These are phyloP conservation scores for Backusella australiensis DNA, from an alignment of 192 early-diverging fungal species.

Conservation along the genomic window DNA sequence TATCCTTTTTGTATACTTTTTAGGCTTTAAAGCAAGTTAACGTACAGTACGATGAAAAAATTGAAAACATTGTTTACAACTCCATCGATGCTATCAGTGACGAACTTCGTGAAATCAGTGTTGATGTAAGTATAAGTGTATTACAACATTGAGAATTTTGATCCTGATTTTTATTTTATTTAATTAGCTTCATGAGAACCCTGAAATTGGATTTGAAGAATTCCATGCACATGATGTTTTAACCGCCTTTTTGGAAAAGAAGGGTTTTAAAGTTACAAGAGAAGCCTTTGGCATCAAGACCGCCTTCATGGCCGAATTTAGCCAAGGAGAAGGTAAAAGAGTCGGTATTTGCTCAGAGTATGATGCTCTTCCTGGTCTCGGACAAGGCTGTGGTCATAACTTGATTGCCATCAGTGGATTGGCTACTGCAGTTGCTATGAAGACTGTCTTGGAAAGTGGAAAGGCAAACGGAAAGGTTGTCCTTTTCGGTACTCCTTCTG, in stretches of 20 bases:
- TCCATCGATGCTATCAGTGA: constrained; percentile 15
- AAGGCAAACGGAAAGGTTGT: constrained; percentile 53
- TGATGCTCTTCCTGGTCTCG: constrained; percentile 63
- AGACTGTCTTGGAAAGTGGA: constrained; percentile 39
- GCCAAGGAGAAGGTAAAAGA: constrained; percentile 39
- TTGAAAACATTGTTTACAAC: constrained; percentile 16
- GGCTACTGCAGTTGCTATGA: constrained; percentile 54
- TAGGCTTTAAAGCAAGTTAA: constrained; percentile 25
- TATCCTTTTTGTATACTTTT: not conserved
- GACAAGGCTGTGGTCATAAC: constrained; percentile 68
- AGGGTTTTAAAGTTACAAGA: constrained; percentile 63
- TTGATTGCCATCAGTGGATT: constrained; percentile 69
- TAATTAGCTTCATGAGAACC: constrained; percentile 52
- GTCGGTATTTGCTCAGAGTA: constrained; percentile 58
- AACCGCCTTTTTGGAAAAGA: constrained; percentile 57
- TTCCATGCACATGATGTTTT: constrained; percentile 61
- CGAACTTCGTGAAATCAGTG: constrained; percentile 32
- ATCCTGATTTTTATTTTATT: not conserved
- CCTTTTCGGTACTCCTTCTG: constrained; percentile 77
- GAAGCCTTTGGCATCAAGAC: constrained; percentile 66
- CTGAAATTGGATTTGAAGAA: constrained; percentile 59
- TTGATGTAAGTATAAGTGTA: constrained; percentile 18
- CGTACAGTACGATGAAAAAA: constrained; percentile 12
- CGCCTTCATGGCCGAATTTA: constrained; percentile 71
- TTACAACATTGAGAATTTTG: not conserved